A percentile compares a stretch with the other conserved stretches of the same genome.
Conservation (phyloP, 2,329 filamentous ascomycete genomes). For the Penicillium sp. region DNA sequence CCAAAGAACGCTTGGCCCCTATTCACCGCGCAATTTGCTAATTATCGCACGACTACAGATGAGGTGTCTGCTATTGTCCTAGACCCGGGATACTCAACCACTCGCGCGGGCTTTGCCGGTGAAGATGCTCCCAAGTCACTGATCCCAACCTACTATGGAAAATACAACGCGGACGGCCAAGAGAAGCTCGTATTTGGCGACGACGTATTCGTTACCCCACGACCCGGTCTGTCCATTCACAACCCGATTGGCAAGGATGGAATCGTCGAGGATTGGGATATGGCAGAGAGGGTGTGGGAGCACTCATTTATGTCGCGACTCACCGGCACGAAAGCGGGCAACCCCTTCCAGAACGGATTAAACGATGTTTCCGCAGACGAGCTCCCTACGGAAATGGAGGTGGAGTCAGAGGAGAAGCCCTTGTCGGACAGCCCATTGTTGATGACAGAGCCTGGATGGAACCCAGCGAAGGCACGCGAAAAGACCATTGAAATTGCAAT, state of each 20-base stretch:
- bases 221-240: slow-evolving; percentile 74
- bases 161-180: slow-evolving; percentile 52
- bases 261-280: slow-evolving; percentile 95
- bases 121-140: slow-evolving; percentile 96
- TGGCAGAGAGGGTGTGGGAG: slow-evolving; percentile 86
- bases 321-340: slow-evolving; percentile 70
- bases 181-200: slow-evolving; percentile 76
- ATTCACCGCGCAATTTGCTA: not conserved
- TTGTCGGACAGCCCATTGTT: slow-evolving; percentile 86
- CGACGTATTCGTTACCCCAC: slow-evolving; percentile 78
- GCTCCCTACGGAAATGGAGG: slow-evolving; percentile 62
- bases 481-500: slow-evolving; percentile 95
- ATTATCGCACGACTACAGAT: slow-evolving; percentile 56
- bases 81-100: slow-evolving; percentile 87
- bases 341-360: slow-evolving; percentile 72
- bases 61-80: slow-evolving; percentile 97
- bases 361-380: slow-evolving; percentile 65
- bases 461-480: slow-evolving; percentile 80
- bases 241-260: slow-evolving; percentile 91
- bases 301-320: slow-evolving; percentile 85
- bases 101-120: slow-evolving; percentile 92
- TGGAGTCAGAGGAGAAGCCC: slow-evolving; percentile 68
- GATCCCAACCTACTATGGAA: slow-evolving; percentile 84
- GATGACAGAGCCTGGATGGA: slow-evolving; percentile 95
- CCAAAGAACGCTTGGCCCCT: not conserved